These are phyloP conservation scores for Haberlea rhodopensis DNA, from an alignment of 257 asterid species.

Conservation along the genomic window DNA sequence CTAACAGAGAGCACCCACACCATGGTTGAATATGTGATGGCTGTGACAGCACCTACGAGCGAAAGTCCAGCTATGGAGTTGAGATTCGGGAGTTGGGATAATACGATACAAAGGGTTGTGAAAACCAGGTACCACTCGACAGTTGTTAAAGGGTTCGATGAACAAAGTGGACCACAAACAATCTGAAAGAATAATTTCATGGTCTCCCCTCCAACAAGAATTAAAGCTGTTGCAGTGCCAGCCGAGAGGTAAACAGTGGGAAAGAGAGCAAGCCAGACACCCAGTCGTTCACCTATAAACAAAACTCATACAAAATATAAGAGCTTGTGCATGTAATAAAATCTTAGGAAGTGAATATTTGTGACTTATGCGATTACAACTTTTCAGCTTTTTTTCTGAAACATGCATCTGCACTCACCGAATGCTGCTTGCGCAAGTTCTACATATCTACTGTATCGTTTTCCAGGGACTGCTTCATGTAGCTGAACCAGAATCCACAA, in stretches of 20 bases:
- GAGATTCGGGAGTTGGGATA: constrained; percentile 95
- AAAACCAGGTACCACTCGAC: constrained; percentile 98
- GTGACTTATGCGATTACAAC: neutral
- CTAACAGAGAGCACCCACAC: constrained; percentile 97
- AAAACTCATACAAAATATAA: neutral
- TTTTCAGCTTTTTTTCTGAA: neutral
- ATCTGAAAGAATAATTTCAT: constrained; percentile 95
- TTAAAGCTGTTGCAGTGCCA: constrained; percentile 94
- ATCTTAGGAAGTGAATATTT: neutral
- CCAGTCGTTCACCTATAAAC: constrained; percentile 77
- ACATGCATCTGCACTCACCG: constrained; percentile 43
- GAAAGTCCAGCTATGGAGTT: constrained; percentile 98
- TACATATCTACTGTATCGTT: constrained; percentile 92
- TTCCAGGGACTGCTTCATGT: constrained; percentile 99
- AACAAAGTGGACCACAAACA: constrained; percentile 84
- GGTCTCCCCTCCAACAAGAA: constrained; percentile 96
- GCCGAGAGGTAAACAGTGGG: constrained; percentile 97
- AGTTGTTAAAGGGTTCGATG: constrained; percentile 90
- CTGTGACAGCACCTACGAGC: constrained; percentile 92
- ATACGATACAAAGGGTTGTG: constrained; percentile 89
- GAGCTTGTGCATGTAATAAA: neutral
- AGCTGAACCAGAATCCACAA: constrained; percentile 96
- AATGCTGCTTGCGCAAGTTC: constrained; percentile 99
- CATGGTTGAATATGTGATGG: constrained; percentile 88
- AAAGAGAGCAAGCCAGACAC: constrained; percentile 97